Evolutionary conservation across 192 early-diverging fungal genomes (phyloP).

Genomic region (Cladochytrium replicatum): DNA sequence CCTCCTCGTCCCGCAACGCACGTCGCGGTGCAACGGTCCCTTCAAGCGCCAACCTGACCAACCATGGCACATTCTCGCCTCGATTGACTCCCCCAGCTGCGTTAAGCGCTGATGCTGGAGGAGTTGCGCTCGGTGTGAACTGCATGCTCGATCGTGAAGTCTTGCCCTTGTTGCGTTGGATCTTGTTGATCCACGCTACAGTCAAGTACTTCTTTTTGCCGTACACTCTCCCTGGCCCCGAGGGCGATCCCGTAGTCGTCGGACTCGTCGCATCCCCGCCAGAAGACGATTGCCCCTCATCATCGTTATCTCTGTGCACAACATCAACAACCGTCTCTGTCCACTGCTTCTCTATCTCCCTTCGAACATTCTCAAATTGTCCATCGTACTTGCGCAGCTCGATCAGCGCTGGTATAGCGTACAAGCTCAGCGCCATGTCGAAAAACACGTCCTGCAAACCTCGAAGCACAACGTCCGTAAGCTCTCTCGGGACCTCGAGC

Average conservation of each 20-base stretch:
- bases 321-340: constrained; percentile 22
- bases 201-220: constrained; percentile 25
- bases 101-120: too few relatives aligned
- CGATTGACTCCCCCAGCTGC: too few relatives aligned
- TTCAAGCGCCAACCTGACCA: constrained; percentile 19
- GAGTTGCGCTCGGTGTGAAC: constrained; percentile 4
- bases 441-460: constrained; percentile 35
- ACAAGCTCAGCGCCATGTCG: constrained; percentile 25
- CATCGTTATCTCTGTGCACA: constrained; percentile 10
- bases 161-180: constrained; percentile 31
- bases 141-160: too few relatives aligned
- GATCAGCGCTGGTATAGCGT: constrained; percentile 26
- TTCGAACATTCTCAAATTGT: constrained; percentile 3
- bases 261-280: too few relatives aligned
- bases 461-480: constrained; percentile 7
- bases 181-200: constrained; percentile 38
- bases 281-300: too few relatives aligned
- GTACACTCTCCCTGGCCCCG: constrained; percentile 8
- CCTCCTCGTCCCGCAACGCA: constrained; percentile 5
- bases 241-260: too few relatives aligned
- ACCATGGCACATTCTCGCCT: constrained; percentile 22
- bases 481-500: constrained; percentile 16
- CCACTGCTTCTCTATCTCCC: constrained; percentile 27
- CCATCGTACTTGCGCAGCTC: constrained; percentile 1
- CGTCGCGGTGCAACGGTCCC: constrained; percentile 25